Evolutionary conservation across 2,329 filamentous ascomycete genomes (phyloP).

Genomic region (Xylariaceae sp.): DNA sequence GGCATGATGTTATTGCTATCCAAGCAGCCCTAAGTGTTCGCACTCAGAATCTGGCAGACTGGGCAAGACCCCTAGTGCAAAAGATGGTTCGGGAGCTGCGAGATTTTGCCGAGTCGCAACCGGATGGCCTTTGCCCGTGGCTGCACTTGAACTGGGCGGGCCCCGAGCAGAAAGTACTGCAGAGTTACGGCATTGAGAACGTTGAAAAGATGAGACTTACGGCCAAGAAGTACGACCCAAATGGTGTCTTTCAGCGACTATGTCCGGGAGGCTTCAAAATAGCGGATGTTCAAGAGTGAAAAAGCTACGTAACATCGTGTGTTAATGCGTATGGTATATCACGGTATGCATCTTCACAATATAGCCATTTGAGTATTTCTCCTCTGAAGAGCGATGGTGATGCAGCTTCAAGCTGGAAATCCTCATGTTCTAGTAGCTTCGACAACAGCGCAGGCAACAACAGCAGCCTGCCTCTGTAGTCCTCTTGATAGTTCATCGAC

Average conservation of each 20-base stretch:
- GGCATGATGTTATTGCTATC: neutral
- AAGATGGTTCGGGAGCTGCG: neutral
- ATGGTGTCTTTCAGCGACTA: conserved; percentile 19
- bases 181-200: conserved; percentile 28
- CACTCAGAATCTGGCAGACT: neutral
- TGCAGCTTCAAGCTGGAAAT: too few relatives aligned
- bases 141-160: conserved; percentile 26
- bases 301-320: neutral
- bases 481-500: too few relatives aligned
- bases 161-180: conserved; percentile 24
- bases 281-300: neutral
- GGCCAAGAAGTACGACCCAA: conserved; percentile 35
- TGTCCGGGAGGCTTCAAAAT: conserved; percentile 24
- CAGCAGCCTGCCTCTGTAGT: too few relatives aligned
- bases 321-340: too few relatives aligned
- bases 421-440: too few relatives aligned
- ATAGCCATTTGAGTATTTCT: too few relatives aligned
- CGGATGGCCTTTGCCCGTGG: neutral
- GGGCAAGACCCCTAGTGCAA: neutral
- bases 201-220: conserved; percentile 24
- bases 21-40: neutral
- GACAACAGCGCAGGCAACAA: too few relatives aligned
- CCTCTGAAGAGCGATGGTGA: too few relatives aligned
- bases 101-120: neutral
- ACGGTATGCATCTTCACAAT: too few relatives aligned